These are phyloP conservation scores for Lathyrus oleraceus DNA, from an alignment of 306 rosid species.

Conservation along the genomic window DNA sequence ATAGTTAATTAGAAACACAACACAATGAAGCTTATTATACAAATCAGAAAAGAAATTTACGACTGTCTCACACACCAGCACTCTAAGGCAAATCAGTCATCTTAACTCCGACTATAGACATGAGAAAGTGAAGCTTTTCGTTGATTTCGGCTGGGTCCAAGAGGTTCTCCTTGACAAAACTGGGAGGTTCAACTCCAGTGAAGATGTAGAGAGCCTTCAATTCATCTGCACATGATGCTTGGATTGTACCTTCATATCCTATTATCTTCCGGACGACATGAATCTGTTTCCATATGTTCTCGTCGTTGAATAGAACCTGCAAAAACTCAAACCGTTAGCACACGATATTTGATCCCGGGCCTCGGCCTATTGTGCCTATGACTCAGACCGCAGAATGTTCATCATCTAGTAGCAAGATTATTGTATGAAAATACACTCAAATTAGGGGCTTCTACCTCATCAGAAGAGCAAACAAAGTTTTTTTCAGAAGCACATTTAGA, in stretches of 20 bases:
- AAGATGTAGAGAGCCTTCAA: slow-evolving; percentile 70
- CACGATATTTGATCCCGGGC: background rate
- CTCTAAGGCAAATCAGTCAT: slow-evolving; percentile 24
- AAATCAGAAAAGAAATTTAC: slow-evolving; percentile 7
- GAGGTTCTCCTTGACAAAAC: slow-evolving; percentile 36
- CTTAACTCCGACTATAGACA: slow-evolving; percentile 77
- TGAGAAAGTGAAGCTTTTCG: slow-evolving; percentile 62
- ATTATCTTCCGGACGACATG: slow-evolving; percentile 48
- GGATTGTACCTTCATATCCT: slow-evolving; percentile 54
- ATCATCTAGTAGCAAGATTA: slow-evolving; percentile 16
- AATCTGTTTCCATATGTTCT: slow-evolving; percentile 57
- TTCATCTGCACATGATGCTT: slow-evolving; percentile 58
- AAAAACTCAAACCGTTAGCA: background rate
- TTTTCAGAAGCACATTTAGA: slow-evolving; percentile 35
- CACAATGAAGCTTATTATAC: background rate
- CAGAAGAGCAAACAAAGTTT: slow-evolving; percentile 32
- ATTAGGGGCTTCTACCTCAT: slow-evolving; percentile 44
- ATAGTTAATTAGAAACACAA: background rate
- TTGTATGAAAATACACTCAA: background rate
- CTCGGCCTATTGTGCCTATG: background rate
- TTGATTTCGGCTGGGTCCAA: slow-evolving; percentile 44
- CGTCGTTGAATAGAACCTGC: slow-evolving; percentile 50
- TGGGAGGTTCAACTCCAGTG: slow-evolving; percentile 72
- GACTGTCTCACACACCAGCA: slow-evolving; percentile 8
- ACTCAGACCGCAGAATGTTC: background rate